Conservation (phyloP, 208 protist genomes). For the Trypanosoma cruzi region DNA sequence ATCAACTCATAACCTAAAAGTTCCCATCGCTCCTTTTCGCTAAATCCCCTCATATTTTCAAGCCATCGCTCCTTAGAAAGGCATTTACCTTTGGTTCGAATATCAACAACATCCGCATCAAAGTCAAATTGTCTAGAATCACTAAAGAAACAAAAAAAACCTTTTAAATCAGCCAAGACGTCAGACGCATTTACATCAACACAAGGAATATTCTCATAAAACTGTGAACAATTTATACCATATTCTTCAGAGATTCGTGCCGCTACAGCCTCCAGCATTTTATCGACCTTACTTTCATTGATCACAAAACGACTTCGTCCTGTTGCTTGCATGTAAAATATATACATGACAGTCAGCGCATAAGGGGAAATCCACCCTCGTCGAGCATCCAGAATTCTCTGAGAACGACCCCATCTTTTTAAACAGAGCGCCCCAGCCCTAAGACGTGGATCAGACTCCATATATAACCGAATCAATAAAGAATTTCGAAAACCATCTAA, state of each 20-base stretch:
- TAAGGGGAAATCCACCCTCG: conserved; percentile 86
- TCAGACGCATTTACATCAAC: conserved; percentile 22
- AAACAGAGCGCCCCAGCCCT: conserved; percentile 45
- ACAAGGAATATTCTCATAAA: conserved; percentile 31
- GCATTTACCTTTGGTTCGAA: conserved; percentile 39
- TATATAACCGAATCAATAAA: conserved; percentile 66
- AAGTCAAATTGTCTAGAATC: conserved; percentile 59
- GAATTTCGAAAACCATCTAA: conserved; percentile 73
- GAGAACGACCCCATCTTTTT: conserved; percentile 71
- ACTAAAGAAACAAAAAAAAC: conserved; percentile 68
- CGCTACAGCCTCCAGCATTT: conserved; percentile 4
- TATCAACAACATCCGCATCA: conserved; percentile 74
- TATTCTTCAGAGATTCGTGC: background rate
- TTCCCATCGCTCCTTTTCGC: conserved; percentile 55
- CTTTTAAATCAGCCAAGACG: conserved; percentile 50
- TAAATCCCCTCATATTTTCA: conserved; percentile 28
- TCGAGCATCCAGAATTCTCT: conserved; percentile 72
- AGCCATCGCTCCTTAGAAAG: conserved; percentile 65
- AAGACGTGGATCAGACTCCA: conserved; percentile 57
- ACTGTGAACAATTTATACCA: conserved; percentile 1
- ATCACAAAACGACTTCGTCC: conserved; percentile 29
- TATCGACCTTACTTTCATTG: conserved; percentile 41
- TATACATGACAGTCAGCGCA: conserved; percentile 82
- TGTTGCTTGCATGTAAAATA: conserved; percentile 65
- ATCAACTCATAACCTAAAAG: conserved; percentile 70